Evolutionary conservation across 2,329 filamentous ascomycete species (phyloP).

Genomic region (Neoascochyta sp.): DNA sequence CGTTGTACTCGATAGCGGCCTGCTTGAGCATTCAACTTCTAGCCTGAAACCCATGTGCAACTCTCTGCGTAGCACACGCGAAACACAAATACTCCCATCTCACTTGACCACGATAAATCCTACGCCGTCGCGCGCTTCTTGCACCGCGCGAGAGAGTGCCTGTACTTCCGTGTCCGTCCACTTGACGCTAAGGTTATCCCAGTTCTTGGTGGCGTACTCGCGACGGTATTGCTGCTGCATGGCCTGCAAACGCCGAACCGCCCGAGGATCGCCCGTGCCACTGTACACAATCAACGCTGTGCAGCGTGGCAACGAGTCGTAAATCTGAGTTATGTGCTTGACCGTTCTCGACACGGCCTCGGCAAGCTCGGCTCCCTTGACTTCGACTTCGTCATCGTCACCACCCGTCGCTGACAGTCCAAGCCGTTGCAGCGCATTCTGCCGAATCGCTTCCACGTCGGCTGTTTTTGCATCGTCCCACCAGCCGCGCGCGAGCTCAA

Average conservation of each 20-base stretch:
- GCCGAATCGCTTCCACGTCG: slow-evolving; percentile 29
- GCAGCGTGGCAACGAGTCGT: slow-evolving; percentile 54
- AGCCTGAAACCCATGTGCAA: slow-evolving; percentile 24
- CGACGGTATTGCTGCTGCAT: slow-evolving; percentile 55
- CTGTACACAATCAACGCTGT: slow-evolving; percentile 62
- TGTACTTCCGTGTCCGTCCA: slow-evolving; percentile 65
- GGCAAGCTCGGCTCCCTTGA: slow-evolving; percentile 37
- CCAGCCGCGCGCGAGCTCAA: slow-evolving; percentile 60
- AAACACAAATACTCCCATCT: slow-evolving; percentile 24
- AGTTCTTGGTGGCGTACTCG: slow-evolving; percentile 59
- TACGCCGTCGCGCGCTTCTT: slow-evolving; percentile 55
- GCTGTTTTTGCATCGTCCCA: slow-evolving; percentile 51
- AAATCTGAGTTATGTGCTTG: slow-evolving; percentile 50
- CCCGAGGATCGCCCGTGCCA: slow-evolving; percentile 60
- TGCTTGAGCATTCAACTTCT: slow-evolving; percentile 14
- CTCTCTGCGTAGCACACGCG: slow-evolving; percentile 22
- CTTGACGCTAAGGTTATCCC: slow-evolving; percentile 59
- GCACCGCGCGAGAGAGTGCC: slow-evolving; percentile 54
- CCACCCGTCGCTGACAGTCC: slow-evolving; percentile 15
- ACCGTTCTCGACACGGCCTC: slow-evolving; percentile 50
- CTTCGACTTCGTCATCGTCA: slow-evolving; percentile 18
- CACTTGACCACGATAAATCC: slow-evolving; percentile 59
- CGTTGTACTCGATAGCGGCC: no score
- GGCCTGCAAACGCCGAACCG: slow-evolving; percentile 53
- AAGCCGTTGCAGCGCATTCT: slow-evolving; percentile 24